Conservation (phyloP, 208 protist genomes). For the Trypanosoma mega region DNA sequence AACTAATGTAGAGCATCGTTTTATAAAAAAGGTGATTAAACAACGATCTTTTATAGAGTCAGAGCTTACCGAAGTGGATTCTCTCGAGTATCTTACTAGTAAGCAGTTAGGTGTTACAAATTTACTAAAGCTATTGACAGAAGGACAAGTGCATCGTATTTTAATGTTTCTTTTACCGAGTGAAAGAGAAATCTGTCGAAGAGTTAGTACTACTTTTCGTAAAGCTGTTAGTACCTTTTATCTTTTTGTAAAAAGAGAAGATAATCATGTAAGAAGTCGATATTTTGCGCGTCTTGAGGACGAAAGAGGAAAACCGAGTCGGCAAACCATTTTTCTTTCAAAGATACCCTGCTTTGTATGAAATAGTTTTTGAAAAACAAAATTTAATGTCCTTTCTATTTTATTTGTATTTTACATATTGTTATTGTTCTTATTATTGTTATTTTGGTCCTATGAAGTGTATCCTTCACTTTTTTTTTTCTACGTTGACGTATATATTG, state of each 20-base stretch:
- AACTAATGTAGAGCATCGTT: neutral
- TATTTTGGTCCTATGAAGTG: too few species aligned
- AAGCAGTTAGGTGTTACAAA: conserved; percentile 13
- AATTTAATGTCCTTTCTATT: neutral
- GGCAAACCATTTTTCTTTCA: conserved; percentile 8
- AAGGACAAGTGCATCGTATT: conserved; percentile 17
- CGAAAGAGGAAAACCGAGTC: neutral
- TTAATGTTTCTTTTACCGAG: conserved; percentile 9
- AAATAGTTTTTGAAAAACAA: conserved; percentile 5
- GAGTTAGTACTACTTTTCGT: conserved; percentile 19
- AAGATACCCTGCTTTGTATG: conserved; percentile 1
- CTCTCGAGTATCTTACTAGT: conserved; percentile 16
- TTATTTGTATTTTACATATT: too few species aligned
- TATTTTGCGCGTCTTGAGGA: conserved; percentile 13
- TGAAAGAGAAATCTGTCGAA: conserved; percentile 14
- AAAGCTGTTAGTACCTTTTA: conserved; percentile 19
- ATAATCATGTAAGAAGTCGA: conserved; percentile 13
- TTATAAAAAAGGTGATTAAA: conserved; percentile 2
- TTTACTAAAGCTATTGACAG: conserved; percentile 13
- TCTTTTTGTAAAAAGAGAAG: conserved; percentile 22
- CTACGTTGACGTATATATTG: too few species aligned
- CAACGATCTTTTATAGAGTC: neutral
- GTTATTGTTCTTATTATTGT: too few species aligned
- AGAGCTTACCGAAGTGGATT: conserved; percentile 12
- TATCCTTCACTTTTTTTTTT: too few species aligned